Base-by-base conservation (phyloP, 306 rosid species). In the Cajanus cajan region DNA sequence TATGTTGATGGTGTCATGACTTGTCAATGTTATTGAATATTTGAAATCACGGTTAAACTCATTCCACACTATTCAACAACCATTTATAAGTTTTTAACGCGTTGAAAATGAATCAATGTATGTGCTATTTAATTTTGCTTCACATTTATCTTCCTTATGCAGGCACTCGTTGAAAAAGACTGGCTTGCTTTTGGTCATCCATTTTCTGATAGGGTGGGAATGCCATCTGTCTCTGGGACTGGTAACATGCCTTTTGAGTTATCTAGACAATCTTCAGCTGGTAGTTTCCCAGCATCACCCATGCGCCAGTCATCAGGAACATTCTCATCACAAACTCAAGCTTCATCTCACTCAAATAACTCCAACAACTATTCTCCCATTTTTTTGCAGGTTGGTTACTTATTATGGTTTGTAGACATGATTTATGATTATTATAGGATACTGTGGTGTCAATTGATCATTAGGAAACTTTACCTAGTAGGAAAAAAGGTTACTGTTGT, bases 111-210 rank as follows among this genome's bases (percentile, higher is more conserved):
- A 48, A 28, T 58, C 14, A 16, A 10, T 40, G 59, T 16, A 71
- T 45, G 75, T 55, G 74, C 28, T 77, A 47, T 72, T 58, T 63
- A 67, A 68, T 62, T 77, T 72, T 57, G 28, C 55, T 80, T 55
- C 72, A 33, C 8, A 57, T 68, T 52, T 47, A 45, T 75, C 68
- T 47, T 47, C 69, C 79, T 87, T 22, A 34, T 82, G 25, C 67
- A 95, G 99, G 99, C 98, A 72, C 96, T 95, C 59, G 68, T 95
- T 71, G 99, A 95, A 86, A 95, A 95, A 85, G 99, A 95, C 77
- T 95, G 99, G 99, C 86, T 95, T 52, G 98, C 98, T 78, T 95
- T 95, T 85, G 99, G 99, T 68, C 99, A 95, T 83, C 97, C 96
- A 67, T 93, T 91, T 86, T 86, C 96, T 21, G 99, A 95, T 76